A percentile compares a stretch with the other conserved stretches of the same genome.
phyloP scores from a whole-genome alignment of 768 basidiomycete genomes.

The Pholiota microspora region DNA sequence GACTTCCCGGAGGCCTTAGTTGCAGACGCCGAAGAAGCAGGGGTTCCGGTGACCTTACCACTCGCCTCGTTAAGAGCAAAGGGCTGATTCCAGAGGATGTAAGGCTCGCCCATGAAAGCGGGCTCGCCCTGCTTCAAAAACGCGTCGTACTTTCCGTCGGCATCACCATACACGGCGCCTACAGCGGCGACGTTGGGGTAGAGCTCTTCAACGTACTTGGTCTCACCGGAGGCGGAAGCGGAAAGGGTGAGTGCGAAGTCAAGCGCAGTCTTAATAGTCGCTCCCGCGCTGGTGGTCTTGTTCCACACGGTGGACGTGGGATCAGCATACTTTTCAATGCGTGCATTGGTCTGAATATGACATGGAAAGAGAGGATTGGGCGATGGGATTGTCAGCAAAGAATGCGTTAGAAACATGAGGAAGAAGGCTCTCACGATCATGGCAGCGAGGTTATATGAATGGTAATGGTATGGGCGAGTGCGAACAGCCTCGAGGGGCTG shows the following conservation, averaged over 20 bases:
- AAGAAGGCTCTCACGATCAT: slow-evolving; percentile 49
- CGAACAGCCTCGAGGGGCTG: slow-evolving; percentile 61
- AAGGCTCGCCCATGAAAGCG: slow-evolving; percentile 41
- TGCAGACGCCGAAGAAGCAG: neutral
- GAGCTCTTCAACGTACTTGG: slow-evolving; percentile 44
- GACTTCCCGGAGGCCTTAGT: neutral
- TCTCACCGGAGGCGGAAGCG: slow-evolving; percentile 29
- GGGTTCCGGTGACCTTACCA: neutral
- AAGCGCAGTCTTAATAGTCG: slow-evolving; percentile 57
- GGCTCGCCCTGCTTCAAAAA: slow-evolving; percentile 40
- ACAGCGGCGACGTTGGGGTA: slow-evolving; percentile 58
- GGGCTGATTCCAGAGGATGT: slow-evolving; percentile 57
- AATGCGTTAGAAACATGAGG: neutral
- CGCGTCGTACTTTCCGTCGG: slow-evolving; percentile 50
- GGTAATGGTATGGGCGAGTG: slow-evolving; percentile 65
- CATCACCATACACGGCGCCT: slow-evolving; percentile 59
- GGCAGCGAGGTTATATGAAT: slow-evolving; percentile 64
- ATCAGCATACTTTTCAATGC: slow-evolving; percentile 45
- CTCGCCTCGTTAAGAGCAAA: slow-evolving; percentile 27
- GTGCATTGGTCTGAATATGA: slow-evolving; percentile 49
- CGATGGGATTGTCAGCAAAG: neutral
- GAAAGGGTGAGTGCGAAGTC: slow-evolving; percentile 54
- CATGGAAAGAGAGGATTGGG: neutral
- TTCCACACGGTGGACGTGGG: slow-evolving; percentile 46
- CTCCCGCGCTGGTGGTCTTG: slow-evolving; percentile 42